phyloP scores from a whole-genome alignment of 176 grass and related monocot species.

The Triticum monococcum region DNA sequence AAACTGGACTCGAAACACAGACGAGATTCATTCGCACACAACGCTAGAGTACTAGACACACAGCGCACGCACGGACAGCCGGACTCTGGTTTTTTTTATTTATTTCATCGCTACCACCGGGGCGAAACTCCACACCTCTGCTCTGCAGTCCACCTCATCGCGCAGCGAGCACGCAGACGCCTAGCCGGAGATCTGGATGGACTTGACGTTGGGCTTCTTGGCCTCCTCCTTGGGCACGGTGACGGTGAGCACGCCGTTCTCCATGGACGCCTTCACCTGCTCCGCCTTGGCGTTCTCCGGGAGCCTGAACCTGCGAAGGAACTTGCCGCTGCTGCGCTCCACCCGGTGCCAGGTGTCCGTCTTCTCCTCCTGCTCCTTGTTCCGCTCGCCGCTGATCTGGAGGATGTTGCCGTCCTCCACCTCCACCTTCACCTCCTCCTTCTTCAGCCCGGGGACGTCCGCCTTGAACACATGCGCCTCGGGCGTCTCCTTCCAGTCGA shows the following conservation, averaged over 20 bases:
- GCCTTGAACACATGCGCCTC: slow-evolving; percentile 73
- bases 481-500: slow-evolving; percentile 66
- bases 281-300: slow-evolving; percentile 52
- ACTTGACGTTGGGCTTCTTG: slow-evolving; percentile 42
- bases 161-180: not conserved
- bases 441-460: slow-evolving; percentile 58
- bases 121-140: too few relatives aligned
- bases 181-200: slow-evolving; percentile 55
- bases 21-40: too few relatives aligned
- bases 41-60: too few relatives aligned
- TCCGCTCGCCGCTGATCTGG: slow-evolving; percentile 58
- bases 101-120: too few relatives aligned
- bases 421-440: slow-evolving; percentile 72
- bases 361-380: slow-evolving; percentile 66
- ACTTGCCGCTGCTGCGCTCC: slow-evolving; percentile 68
- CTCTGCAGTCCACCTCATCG: too few relatives aligned
- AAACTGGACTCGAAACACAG: too few relatives aligned
- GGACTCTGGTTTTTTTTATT: too few relatives aligned
- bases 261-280: slow-evolving; percentile 54
- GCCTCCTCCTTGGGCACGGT: slow-evolving; percentile 57
- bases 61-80: too few relatives aligned
- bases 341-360: slow-evolving; percentile 53
- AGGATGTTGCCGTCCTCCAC: slow-evolving; percentile 56
- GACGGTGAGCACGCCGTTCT: slow-evolving; percentile 64
- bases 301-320: slow-evolving; percentile 45